Evolutionary conservation across 1,284 basidiomycete genomes (phyloP).

Genomic region (Erythrobasidium hasegawianum): DNA sequence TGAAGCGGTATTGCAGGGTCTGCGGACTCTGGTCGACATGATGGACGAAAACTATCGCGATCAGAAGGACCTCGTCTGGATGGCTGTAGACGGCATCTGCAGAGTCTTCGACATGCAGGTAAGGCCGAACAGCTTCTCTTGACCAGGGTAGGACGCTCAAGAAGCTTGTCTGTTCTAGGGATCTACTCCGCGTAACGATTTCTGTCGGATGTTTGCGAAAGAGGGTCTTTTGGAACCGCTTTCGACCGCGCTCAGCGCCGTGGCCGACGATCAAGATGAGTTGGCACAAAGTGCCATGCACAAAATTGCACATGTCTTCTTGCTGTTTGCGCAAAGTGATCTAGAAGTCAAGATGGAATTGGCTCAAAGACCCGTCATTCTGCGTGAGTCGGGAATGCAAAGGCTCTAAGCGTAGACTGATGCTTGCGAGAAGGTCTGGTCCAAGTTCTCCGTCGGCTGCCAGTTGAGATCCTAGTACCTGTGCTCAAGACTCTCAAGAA

Average conservation of each 20-base stretch:
- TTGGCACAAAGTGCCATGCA: slow-evolving; percentile 61
- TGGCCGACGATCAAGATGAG: slow-evolving; percentile 70
- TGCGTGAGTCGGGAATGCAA: slow-evolving; percentile 60
- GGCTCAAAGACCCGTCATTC: slow-evolving; percentile 79
- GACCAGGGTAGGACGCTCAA: slow-evolving; percentile 10
- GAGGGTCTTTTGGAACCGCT: slow-evolving; percentile 91
- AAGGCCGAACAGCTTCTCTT: background rate
- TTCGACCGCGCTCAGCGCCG: slow-evolving; percentile 79
- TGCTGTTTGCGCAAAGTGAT: slow-evolving; percentile 92
- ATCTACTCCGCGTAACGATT: slow-evolving; percentile 94
- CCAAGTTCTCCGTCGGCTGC: slow-evolving; percentile 71
- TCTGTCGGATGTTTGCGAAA: slow-evolving; percentile 95
- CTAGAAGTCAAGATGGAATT: slow-evolving; percentile 85
- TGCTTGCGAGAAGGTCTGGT: slow-evolving; percentile 61
- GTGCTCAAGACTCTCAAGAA: slow-evolving; percentile 95
- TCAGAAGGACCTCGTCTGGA: slow-evolving; percentile 80
- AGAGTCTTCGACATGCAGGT: slow-evolving; percentile 83
- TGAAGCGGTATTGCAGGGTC: slow-evolving; percentile 12
- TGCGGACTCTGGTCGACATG: slow-evolving; percentile 69
- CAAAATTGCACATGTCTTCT: slow-evolving; percentile 82
- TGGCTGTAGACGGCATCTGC: slow-evolving; percentile 88
- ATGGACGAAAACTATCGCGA: slow-evolving; percentile 93
- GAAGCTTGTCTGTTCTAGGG: slow-evolving; percentile 57
- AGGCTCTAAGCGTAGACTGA: slow-evolving; percentile 11
- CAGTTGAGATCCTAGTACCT: slow-evolving; percentile 75